Evolutionary conservation across 1,284 basidiomycete species (phyloP).

Genomic region (Pseudozyma tsukubaensis): DNA sequence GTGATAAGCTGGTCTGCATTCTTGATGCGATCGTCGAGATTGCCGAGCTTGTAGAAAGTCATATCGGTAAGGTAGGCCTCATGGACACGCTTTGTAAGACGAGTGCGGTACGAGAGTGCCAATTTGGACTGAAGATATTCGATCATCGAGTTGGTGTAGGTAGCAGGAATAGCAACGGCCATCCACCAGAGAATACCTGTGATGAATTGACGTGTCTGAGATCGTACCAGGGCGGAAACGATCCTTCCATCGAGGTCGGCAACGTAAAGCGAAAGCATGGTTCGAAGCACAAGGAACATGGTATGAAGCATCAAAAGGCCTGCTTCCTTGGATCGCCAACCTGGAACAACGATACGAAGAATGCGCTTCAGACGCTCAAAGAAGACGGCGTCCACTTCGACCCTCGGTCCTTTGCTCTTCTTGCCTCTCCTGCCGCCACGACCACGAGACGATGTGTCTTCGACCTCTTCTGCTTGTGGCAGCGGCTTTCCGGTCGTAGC

Average conservation of each 20-base stretch:
- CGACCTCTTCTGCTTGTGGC: conserved; percentile 20
- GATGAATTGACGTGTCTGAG: conserved; percentile 82
- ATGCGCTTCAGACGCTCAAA: conserved; percentile 83
- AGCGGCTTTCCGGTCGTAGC: conserved; percentile 8
- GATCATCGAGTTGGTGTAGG: conserved; percentile 96
- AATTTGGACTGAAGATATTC: conserved; percentile 90
- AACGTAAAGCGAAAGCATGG: conserved; percentile 92
- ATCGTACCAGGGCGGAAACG: conserved; percentile 92
- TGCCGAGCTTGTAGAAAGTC: conserved; percentile 89
- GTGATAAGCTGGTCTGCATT: conserved; percentile 98
- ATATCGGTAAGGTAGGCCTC: conserved; percentile 83
- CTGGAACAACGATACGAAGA: conserved; percentile 88
- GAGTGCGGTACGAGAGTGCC: conserved; percentile 88
- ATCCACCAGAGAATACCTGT: conserved; percentile 90
- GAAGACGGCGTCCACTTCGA: conserved; percentile 87
- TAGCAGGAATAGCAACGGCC: conserved; percentile 81
- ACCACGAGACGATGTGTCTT: conserved; percentile 34
- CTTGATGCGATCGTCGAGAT: conserved; percentile 83
- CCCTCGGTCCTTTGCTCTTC: conserved; percentile 55
- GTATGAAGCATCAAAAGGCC: conserved; percentile 87
- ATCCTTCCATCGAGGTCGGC: conserved; percentile 91
- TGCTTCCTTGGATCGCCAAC: conserved; percentile 85
- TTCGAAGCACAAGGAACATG: conserved; percentile 85
- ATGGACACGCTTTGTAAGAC: conserved; percentile 85
- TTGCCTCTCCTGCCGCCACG: conserved; percentile 42